Percentiles rank a stretch among this genome's conserved stretches.
Evolutionary conservation across 768 basidiomycete species (phyloP).

Genomic region (Daedaleopsis sinensis): DNA sequence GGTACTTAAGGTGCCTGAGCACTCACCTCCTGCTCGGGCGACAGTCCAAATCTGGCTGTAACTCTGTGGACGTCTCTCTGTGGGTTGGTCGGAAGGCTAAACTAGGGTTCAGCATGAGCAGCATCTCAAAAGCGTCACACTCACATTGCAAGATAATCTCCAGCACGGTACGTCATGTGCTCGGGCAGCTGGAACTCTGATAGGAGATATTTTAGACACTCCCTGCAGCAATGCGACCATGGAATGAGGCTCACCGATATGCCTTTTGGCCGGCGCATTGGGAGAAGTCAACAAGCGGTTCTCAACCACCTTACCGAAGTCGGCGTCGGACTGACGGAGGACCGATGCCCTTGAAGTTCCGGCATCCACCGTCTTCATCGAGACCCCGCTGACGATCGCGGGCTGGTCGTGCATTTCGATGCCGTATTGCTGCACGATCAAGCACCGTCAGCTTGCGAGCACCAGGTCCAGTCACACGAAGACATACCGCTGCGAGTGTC

Average conservation of each 20-base stretch:
- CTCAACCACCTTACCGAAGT: conserved; percentile 42
- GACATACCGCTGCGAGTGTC: conserved; percentile 34
- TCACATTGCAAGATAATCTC: conserved; percentile 52
- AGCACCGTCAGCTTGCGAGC: neutral
- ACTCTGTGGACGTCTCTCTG: conserved; percentile 41
- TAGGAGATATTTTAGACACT: neutral
- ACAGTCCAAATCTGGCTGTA: conserved; percentile 39
- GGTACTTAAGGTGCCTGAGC: no score
- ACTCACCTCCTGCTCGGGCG: conserved; percentile 42
- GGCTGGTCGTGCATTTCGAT: conserved; percentile 23
- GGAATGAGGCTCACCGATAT: conserved; percentile 37
- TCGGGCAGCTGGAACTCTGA: conserved; percentile 45
- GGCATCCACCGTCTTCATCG: conserved; percentile 35
- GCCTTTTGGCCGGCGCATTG: conserved; percentile 43
- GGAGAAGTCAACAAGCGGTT: conserved; percentile 43
- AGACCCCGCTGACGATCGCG: conserved; percentile 23
- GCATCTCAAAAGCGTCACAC: conserved; percentile 6
- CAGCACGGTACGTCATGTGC: conserved; percentile 41
- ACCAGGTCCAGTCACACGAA: neutral
- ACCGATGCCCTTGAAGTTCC: conserved; percentile 37
- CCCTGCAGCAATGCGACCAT: neutral
- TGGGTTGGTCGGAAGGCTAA: conserved; percentile 46
- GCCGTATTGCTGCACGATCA: conserved; percentile 34
- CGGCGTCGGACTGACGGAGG: conserved; percentile 42
- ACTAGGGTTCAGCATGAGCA: neutral